Base-by-base conservation (phyloP, 768 basidiomycete genomes). In the Trametes cingulata region DNA sequence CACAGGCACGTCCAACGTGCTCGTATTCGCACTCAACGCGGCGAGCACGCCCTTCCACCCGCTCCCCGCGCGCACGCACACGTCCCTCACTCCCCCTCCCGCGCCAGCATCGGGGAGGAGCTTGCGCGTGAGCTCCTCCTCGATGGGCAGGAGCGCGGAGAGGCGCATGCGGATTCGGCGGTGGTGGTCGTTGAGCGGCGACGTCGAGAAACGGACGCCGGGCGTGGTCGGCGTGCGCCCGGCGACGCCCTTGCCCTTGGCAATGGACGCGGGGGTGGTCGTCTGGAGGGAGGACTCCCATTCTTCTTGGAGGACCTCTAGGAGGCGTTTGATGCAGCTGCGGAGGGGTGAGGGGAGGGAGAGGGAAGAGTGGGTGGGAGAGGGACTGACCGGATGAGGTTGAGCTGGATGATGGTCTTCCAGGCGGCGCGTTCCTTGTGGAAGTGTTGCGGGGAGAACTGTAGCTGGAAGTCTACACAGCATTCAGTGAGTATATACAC, bases 391-490 rank as follows among this genome's bases (percentile, higher is more conserved):
- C 81, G 73, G 60, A 89, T 87, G 62, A 90, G 73, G 66, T 90
- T 90, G 42, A 90, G 81, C 63, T 90, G 85, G 8, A 90, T 79
- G 53, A 90, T 79, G 13, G 80, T 78, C 61, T 78, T 82, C 87
- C 88, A 90, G 7, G 83, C 78, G 0, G 76, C 66, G 17, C 82
- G 75, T 60, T 90, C 86, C 45, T 67, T 76, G 43, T 81, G 79
- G 56, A 89, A 88, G 56, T 83, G 80, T 24, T 76, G 77, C 0
- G 87, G 87, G 9, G 84, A 80, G 65, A 88, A 87, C 0, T 82
- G 79, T 8, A 90, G 68, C 67, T 88, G 86, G 63, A 90, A 89
- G 66, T 90, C 87, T 90, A 64, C 1, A 22, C 9, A 24, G 6
- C 25, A 2, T 19, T 35, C n/a, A n/a, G n/a, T 33, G 24, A 29